Base-by-base conservation (phyloP, 495 filamentous ascomycete species). In the Penicillium canescens region DNA sequence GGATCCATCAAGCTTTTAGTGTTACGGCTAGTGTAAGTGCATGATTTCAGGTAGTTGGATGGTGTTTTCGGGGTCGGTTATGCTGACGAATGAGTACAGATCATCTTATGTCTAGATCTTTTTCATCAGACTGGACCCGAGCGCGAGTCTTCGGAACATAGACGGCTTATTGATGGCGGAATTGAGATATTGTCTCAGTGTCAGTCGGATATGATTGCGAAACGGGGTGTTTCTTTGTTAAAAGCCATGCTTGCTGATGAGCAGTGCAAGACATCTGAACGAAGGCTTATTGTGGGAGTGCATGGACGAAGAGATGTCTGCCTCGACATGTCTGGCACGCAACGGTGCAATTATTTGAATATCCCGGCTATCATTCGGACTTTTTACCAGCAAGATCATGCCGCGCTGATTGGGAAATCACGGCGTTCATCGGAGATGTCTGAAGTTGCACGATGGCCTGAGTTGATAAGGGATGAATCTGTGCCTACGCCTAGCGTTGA, bases 71-170 rank as follows among this genome's bases (percentile, higher is more conserved):
- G 9, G 36, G 11, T 26, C 13, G 12, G 28, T 4, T 48, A 12
- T 14, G 16, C 33, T 23, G n/a, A 39, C 7, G 8, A 39, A 41
- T 41, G 4, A 8, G 18, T 13, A 41, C 28, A 69, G 66, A 72
- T 77, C 7, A 73, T 70, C 23, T 28, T 78, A 23, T 66, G 64
- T n/a, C 55, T 78, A 11, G 75, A 78, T 48, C 63, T 76, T 12
- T 71, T 75, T 33, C 67, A 76, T 54, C 63, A 67, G 10, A 51
- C 63, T 9, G 57, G 47, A 5, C 44, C 56, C 39, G 65, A 73
- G n/a, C 56, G 51, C 6, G 70, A 76, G 56, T 54, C 56, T 10
- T 46, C 53, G 2, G 66, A 76, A 36, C 60, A 78, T 43, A 65
- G 63, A 35, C 62, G 61, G 42, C 56, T 74, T 13, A 58, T 71